These are phyloP conservation scores for Zanthoxylum bungeanum DNA, from an alignment of 345 rosid species.

Conservation along the genomic window DNA sequence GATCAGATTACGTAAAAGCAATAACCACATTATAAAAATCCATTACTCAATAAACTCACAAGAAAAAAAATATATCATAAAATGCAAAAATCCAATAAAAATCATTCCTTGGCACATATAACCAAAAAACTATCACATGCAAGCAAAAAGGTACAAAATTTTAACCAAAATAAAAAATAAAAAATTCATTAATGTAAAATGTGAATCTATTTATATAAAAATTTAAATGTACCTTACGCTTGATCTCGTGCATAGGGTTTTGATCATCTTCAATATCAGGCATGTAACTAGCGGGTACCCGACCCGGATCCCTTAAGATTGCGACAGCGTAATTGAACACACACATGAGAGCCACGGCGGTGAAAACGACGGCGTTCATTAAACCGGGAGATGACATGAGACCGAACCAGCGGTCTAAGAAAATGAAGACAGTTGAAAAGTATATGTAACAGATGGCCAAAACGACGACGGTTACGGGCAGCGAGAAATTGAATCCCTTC, in stretches of 20 bases:
- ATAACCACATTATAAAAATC: not conserved
- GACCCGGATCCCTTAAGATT: conserved; percentile 77
- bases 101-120: not conserved
- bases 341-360: conserved; percentile 67
- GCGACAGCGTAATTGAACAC: conserved; percentile 53
- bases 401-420: conserved; percentile 88
- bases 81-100: not conserved
- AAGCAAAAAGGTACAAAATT: not conserved
- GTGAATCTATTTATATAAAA: not conserved
- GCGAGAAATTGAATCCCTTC: conserved; percentile 51
- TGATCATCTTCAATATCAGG: conserved; percentile 76
- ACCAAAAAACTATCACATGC: not conserved
- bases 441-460: conserved; percentile 65
- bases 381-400: conserved; percentile 77
- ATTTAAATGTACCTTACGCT: conserved; percentile 61
- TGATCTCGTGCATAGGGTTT: conserved; percentile 77
- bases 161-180: not conserved
- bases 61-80: not conserved
- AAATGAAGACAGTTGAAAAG: conserved; percentile 69
- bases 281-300: conserved; percentile 64
- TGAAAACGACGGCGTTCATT: conserved; percentile 67
- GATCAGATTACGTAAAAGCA: conserved; percentile 13
- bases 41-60: not conserved
- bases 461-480: conserved; percentile 63
- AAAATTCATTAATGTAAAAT: not conserved